Evolutionary conservation across 2,329 filamentous ascomycete genomes (phyloP), one percentile per base, ranked within the genome.

Genomic region (Arthroderma sp.): DNA sequence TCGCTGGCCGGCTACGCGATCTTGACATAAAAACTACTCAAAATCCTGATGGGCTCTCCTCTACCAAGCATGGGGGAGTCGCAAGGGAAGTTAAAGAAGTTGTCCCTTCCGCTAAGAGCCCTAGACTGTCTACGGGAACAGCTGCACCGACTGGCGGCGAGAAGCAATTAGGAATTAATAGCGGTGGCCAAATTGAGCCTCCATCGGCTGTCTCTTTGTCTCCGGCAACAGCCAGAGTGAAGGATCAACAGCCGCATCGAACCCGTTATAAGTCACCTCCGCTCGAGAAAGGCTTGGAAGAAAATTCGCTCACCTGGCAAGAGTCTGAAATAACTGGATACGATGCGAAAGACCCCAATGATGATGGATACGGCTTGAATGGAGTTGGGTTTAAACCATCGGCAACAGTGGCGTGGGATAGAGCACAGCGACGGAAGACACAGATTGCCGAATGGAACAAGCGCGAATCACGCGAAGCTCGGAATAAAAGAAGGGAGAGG

Each of bases 341-440:
- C 53, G 67, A 73, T 42, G 68, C 69, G 3, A 67, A 62, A 4
- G 73, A 77, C 44, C 72, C 73, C 5, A 71, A 70, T 34, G 77
- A 80, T 54, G 77, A 81, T 56, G 76, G 77, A 3, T 74, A 75
- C 44, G 77, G 77, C 4, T 71, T 80, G 50, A 80, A 81, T 53
- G 77, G 77, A 1, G 69, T 81, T 45, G 77, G 77, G 0, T 81
- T 80, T 58, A 70, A 69, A 47, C 77, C 77, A 3, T 80, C 76
- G 1, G 68, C 76, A 10, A 72, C 74, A 36, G 70, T 77, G 29
- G 75, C 74, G 1, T 73, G 73, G 61, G 70, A 70, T 10, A 63
- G 77, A 40, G 68, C 69, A 36, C 72, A 76, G 56, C 71, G 67
- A 54, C 66, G 77, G 46, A 69, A 71, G 56, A 72, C 73, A 58